Base-by-base conservation (phyloP, 805 yeast species). In the Wilhelminamyces savonicus region DNA sequence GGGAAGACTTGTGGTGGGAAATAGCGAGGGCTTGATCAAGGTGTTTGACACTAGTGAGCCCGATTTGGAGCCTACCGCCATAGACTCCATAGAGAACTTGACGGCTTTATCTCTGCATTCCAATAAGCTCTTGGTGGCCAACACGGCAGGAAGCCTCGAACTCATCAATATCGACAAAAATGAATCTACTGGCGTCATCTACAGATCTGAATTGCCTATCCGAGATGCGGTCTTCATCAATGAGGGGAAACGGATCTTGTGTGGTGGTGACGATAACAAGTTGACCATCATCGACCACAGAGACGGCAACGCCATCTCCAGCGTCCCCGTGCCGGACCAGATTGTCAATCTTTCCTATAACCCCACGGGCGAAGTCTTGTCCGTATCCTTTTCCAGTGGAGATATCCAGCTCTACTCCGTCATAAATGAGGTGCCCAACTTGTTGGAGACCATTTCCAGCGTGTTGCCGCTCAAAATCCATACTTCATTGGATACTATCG, bases 191-290 rank as follows among this genome's bases (percentile, higher is more conserved):
- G 62, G 64, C 15, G 44, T 62, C 10, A 43, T 74, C n/a, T 62
- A 57, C 27, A 52, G 77, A 27, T 53, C 74, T 1, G 62, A 64
- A 21, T 45, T 65, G 18, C 66, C 75, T 0, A 44, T 77, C 14
- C 56, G 82, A 37, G 78, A 72, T 39, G 66, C 73, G 6, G 58
- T 56, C 10, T 70, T 76, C 43, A 72, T 79, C 14, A 82, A 81
- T 40, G 74, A 71, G 29, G 86, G 82, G 0, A 67, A 71, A 21
- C 59, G 74, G 47, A 59, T 68, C 1, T 60, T 76, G 1, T 67
- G 76, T 35, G 87, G 80, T 16, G 88, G 90, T 23, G 83, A 80
- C 39, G 82, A 76, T 38, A 68, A 71, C 25, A 75, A 75, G 32
- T 52, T 82, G 24, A 58, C 62, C 2, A 46, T 80, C 3, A 49